Conservation (phyloP, 106 monocot species). For the Acorus calamus region DNA sequence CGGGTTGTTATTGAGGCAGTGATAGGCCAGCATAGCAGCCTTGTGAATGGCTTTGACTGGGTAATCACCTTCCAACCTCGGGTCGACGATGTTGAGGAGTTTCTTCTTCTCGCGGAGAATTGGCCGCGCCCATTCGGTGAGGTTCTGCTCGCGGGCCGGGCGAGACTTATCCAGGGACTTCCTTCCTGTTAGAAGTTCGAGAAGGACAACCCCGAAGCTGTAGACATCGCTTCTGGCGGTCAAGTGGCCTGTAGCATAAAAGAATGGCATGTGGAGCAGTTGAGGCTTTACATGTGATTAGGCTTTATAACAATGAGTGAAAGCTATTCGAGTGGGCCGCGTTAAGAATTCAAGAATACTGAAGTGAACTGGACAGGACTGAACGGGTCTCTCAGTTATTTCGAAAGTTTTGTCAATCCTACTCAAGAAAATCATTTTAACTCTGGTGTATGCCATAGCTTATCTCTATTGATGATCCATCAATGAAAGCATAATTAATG, state of each 20-base stretch:
- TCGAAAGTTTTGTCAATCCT: no score
- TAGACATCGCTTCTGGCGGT: constrained; percentile 90
- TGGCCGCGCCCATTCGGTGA: constrained; percentile 64
- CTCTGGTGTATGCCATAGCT: no score
- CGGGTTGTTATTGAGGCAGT: constrained; percentile 70
- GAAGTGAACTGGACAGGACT: no score
- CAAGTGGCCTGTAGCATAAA: constrained; percentile 44
- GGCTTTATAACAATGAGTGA: no score
- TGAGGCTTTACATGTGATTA: no score
- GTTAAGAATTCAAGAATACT: no score
- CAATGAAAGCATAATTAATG: no score
- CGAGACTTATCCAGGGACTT: constrained; percentile 65
- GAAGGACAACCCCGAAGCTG: constrained; percentile 83
- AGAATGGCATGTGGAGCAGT: no score
- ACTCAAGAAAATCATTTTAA: no score
- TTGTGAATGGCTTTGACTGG: constrained; percentile 58
- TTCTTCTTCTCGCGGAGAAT: constrained; percentile 58
- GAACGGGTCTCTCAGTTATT: no score
- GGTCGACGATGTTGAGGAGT: constrained; percentile 49
- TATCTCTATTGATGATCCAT: no score
- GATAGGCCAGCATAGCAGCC: constrained; percentile 56
- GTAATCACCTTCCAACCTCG: constrained; percentile 47
- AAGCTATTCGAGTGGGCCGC: no score
- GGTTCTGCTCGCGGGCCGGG: constrained; percentile 57
- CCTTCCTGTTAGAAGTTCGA: constrained; percentile 73